These are phyloP conservation scores for Glebionis coronaria DNA, from an alignment of 129 eudicot genomes.

Conservation along the genomic window DNA sequence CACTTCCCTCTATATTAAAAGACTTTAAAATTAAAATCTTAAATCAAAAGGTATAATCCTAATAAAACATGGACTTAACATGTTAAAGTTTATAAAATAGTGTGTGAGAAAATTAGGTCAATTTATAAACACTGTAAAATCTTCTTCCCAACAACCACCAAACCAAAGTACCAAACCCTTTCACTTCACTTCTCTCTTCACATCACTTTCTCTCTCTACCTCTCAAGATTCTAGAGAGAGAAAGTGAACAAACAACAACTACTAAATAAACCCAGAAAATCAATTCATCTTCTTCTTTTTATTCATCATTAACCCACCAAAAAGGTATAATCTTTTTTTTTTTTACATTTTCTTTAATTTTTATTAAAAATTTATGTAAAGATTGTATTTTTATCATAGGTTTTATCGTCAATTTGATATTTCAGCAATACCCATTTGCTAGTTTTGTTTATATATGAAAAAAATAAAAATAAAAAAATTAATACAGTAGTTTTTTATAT, in stretches of 20 bases:
- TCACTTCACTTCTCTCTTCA: too few species aligned
- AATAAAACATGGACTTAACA: not conserved
- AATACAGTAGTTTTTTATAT: too few species aligned
- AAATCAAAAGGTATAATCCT: not conserved
- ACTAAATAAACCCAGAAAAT: not conserved
- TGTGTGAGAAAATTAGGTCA: constrained; percentile 25
- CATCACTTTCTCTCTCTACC: constrained; percentile 22
- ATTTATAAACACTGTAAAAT: constrained; percentile 18
- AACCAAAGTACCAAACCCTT: not conserved
- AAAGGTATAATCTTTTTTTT: not conserved
- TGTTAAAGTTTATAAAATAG: not conserved
- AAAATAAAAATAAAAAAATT: too few species aligned
- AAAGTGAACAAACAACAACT: constrained; percentile 19
- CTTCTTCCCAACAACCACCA: constrained; percentile 6
- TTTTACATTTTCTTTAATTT: too few species aligned
- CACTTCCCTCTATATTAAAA: too few species aligned
- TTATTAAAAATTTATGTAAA: not conserved
- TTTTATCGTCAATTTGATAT: constrained; percentile 19
- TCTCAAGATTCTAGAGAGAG: constrained; percentile 31
- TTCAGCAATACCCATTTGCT: too few species aligned
- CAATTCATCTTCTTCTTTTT: not conserved
- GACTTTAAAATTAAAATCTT: too few species aligned
- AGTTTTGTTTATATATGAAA: too few species aligned
- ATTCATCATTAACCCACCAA: constrained; percentile 19
- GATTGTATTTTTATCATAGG: constrained; percentile 7